These are phyloP conservation scores for Cladophialophora chaetospira DNA, from an alignment of 2,329 filamentous ascomycete species.

Conservation along the genomic window DNA sequence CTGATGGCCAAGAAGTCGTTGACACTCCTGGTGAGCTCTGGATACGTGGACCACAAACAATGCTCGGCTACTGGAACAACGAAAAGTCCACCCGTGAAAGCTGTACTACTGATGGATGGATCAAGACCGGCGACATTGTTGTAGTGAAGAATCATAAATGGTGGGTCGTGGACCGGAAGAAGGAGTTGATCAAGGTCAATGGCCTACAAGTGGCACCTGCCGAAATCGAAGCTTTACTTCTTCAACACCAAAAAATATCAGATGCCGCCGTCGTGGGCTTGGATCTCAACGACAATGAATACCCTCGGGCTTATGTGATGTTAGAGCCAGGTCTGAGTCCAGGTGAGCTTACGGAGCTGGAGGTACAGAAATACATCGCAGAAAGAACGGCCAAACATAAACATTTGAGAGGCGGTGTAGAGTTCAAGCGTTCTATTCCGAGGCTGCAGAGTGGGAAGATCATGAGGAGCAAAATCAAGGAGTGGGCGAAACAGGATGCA, in stretches of 20 bases:
- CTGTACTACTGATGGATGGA: constrained; percentile 60
- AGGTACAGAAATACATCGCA: constrained; percentile 43
- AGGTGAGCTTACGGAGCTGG: constrained; percentile 46
- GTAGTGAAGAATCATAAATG: constrained; percentile 66
- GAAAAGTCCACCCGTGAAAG: constrained; percentile 60
- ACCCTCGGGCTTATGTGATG: constrained; percentile 57
- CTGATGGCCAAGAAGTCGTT: constrained; percentile 55
- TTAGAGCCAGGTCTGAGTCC: constrained; percentile 52
- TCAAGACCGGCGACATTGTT: not conserved
- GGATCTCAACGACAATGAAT: constrained; percentile 38
- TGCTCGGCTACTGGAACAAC: constrained; percentile 57
- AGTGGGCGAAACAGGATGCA: too few relatives aligned
- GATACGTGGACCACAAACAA: constrained; percentile 41
- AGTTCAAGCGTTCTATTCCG: constrained; percentile 59
- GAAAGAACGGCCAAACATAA: constrained; percentile 55
- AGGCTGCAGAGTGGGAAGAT: too few relatives aligned
- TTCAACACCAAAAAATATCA: constrained; percentile 54
- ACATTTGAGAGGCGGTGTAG: constrained; percentile 54
- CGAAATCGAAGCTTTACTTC: constrained; percentile 56
- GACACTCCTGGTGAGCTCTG: constrained; percentile 44
- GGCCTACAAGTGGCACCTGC: constrained; percentile 61
- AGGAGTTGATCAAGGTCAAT: constrained; percentile 53
- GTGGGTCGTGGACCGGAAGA: constrained; percentile 45
- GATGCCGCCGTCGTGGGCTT: constrained; percentile 55
- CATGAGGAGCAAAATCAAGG: too few relatives aligned